Evolutionary conservation across 1,284 basidiomycete species (phyloP).

Genomic region (Austropuccinia psidii): DNA sequence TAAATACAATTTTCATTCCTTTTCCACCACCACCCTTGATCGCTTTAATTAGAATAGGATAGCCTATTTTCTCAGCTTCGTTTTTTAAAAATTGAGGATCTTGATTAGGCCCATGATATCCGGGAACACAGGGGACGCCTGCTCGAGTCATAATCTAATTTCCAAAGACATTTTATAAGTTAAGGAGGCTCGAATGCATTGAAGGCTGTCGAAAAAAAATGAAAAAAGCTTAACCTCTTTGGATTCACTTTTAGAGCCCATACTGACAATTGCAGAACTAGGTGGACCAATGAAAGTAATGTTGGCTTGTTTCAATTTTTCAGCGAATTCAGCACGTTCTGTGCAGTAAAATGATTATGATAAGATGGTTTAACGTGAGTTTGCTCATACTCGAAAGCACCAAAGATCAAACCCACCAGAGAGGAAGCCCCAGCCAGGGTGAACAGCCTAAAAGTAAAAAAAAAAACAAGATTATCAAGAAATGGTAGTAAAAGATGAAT

Average conservation of each 20-base stretch:
- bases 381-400: background rate
- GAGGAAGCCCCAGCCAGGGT: conserved; percentile 36
- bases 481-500: background rate
- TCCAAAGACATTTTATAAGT: conserved; percentile 61
- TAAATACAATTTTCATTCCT: conserved; percentile 50
- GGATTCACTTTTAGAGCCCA: conserved; percentile 65
- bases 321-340: conserved; percentile 51
- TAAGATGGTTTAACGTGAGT: background rate
- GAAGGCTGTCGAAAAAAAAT: background rate
- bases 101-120: conserved; percentile 73
- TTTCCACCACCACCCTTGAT: conserved; percentile 50
- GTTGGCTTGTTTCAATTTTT: conserved; percentile 39
- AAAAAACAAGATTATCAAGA: background rate
- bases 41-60: conserved; percentile 49
- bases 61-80: conserved; percentile 54
- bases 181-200: conserved; percentile 52
- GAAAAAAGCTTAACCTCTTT: background rate
- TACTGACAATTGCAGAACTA: conserved; percentile 53
- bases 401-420: conserved; percentile 3
- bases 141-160: conserved; percentile 71
- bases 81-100: conserved; percentile 58
- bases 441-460: conserved; percentile 21
- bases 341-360: background rate
- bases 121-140: conserved; percentile 86
- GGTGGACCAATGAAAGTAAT: conserved; percentile 49